Percentiles rank a stretch among this genome's conserved stretches.
Conservation (phyloP, 2,329 filamentous ascomycete species). For the Diplodia seriata region DNA sequence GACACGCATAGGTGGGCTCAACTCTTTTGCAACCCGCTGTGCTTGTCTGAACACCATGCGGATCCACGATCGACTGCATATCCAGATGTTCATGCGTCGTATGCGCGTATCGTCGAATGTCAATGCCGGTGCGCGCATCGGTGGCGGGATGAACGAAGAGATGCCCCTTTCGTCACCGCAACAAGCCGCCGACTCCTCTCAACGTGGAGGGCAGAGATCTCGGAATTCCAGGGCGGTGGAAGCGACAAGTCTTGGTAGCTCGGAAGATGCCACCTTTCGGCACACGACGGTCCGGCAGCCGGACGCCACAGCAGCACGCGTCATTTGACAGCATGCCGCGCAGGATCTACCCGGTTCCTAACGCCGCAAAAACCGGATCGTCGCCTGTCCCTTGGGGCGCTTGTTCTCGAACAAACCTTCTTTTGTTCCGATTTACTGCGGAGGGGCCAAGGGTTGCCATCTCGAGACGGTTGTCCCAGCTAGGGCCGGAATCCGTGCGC, state of each 20-base stretch:
- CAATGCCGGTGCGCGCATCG: too few relatives aligned
- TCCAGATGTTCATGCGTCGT: neutral
- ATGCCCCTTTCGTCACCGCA: constrained; percentile 20
- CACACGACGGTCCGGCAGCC: constrained; percentile 22
- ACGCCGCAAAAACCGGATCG: constrained; percentile 20
- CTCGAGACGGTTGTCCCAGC: neutral
- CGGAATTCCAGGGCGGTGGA: constrained; percentile 14
- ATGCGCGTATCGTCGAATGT: too few relatives aligned
- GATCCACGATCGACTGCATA: neutral
- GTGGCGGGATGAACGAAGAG: neutral
- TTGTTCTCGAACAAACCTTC: neutral
- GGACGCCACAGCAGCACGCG: constrained; percentile 21
- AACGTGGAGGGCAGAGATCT: neutral
- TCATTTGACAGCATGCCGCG: neutral
- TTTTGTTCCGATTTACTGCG: neutral
- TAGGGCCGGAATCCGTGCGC: neutral
- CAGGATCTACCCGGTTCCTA: constrained; percentile 20
- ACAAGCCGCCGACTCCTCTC: neutral
- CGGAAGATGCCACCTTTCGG: constrained; percentile 12
- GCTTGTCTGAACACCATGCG: neutral
- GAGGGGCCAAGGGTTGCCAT: neutral
- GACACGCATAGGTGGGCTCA: too few relatives aligned
- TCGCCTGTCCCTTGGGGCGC: neutral
- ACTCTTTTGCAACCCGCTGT: too few relatives aligned
- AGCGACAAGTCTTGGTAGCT: neutral